Evolutionary conservation across 495 filamentous ascomycete genomes (phyloP), one percentile per base, ranked within the genome.

Genomic region (Penicillium roqueforti): DNA sequence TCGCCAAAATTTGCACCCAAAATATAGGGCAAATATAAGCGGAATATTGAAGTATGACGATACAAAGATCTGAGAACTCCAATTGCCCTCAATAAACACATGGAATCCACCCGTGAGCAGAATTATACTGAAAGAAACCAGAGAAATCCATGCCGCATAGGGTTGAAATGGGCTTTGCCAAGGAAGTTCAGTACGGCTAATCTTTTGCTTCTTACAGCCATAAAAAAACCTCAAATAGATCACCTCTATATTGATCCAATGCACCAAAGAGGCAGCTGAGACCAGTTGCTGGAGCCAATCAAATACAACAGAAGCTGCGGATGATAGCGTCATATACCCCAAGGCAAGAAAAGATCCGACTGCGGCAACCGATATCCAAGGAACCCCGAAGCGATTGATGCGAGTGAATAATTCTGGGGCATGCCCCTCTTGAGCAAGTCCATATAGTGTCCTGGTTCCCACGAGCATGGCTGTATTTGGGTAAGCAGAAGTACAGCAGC

Each of bases 361-460:
- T 65, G 3, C 70, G 58, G 37, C 76, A 75, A 25, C 77, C 53
- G 22, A 72, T 45, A 1, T 80, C 75, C 43, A 82, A 4, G 82
- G 81, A 5, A 80, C 77, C 36, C 82, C 82, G 63, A 77, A 79
- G n/a, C 74, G 76, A 53, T 76, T 85, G 14, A 77, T 81, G 5
- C 71, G 62, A 11, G 80, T 61, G 53, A 82, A 70, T 39, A 71
- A 43, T 7, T 41, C 47, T 1, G 73, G 71, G 3, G 71, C 71
- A 47, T 72, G 68, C 3, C 68, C 62, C 11, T 74, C 53, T 7
- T 58, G 39, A n/a, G 70, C 65, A 31, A 75, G 60, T 31, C 70
- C 58, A 43, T 69, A 74, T 11, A 78, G 55, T 14, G 70, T 59
- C 16, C 75, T 64, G 0, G 70, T 68, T 4, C 74, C 74, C 8